Evolutionary conservation across 1,284 basidiomycete genomes (phyloP), one percentile per base, ranked within the genome.

Genomic region (Butyriboletus appendiculatus): DNA sequence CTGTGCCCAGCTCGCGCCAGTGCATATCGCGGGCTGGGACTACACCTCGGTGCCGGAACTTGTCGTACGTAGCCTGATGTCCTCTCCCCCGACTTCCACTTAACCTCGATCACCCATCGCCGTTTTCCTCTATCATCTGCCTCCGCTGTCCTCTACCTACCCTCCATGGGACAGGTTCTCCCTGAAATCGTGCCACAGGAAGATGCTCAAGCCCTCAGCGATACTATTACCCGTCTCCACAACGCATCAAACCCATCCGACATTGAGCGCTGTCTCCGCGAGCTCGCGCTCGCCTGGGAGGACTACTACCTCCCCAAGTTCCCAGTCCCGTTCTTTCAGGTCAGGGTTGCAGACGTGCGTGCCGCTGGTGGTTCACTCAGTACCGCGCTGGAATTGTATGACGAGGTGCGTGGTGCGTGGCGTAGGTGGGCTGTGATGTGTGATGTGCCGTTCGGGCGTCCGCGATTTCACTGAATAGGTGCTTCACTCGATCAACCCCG

Each of bases 311-410:
- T 68, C 15, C 67, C 68, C 18, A 68, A 63, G 33, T 68, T 54
- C 32, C 67, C 68, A 3, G 28, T 71, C n/a, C 70, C 67, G 1
- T 68, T 68, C 33, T 68, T 68, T 5, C 65, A 68, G 33, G 70
- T 68, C 43, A 59, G 67, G 22, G 67, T 68, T 7, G 70, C 67
- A 10, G 67, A 72, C 38, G 68, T 68, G 24, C 64, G 67, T 20
- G 67, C 70, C 9, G 26, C 50, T 1, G 67, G 67, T 0, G 70
- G 67, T 2, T 69, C 67, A 4, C 64, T 72, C 45, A 72, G 55
- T 3, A 68, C 67, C 4, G 67, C 70, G 3, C 45, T 68, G 2
- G 64, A 60, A 30, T 46, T 68, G 5, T 68, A 68, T 18, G 59
- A 68, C 18, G 65, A 72, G 61, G 67, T 62, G 35, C 37, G 69